These are phyloP conservation scores for Eucalyptus victrix DNA, from an alignment of 345 rosid species.

Conservation along the genomic window DNA sequence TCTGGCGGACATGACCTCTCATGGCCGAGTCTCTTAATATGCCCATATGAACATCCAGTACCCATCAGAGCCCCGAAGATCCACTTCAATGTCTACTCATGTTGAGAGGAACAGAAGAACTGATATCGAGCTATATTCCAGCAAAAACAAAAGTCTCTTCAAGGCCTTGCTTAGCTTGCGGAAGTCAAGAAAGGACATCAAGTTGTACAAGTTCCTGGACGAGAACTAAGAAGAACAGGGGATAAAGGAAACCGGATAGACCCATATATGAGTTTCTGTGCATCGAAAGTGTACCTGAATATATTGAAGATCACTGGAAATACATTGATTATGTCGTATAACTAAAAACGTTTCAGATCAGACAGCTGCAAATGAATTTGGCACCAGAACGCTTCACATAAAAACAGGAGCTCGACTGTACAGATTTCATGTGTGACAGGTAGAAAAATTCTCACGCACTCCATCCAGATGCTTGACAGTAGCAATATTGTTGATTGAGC, in stretches of 20 bases:
- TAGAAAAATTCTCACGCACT: not conserved
- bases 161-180: slow-evolving; percentile 68
- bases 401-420: not conserved
- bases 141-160: slow-evolving; percentile 43
- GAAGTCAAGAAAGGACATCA: slow-evolving; percentile 28
- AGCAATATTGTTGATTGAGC: too few relatives aligned
- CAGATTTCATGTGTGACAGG: not conserved
- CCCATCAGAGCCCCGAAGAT: too few relatives aligned
- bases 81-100: too few relatives aligned
- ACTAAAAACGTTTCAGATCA: not conserved
- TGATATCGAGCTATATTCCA: not conserved
- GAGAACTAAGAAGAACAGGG: slow-evolving; percentile 5
- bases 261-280: not conserved
- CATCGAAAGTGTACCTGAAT: not conserved
- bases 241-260: not conserved
- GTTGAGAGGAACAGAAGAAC: too few relatives aligned
- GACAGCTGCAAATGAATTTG: not conserved
- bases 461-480: too few relatives aligned
- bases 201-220: slow-evolving; percentile 18
- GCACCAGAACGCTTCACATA: not conserved
- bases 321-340: not conserved
- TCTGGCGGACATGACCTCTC: too few relatives aligned
- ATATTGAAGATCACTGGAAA: not conserved
- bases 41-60: too few relatives aligned
- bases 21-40: too few relatives aligned